Percentiles rank a stretch among this genome's conserved stretches.
These are phyloP conservation scores for Blastocystis sp. DNA, from an alignment of 352 stramenopile genomes.

Conservation along the genomic window DNA sequence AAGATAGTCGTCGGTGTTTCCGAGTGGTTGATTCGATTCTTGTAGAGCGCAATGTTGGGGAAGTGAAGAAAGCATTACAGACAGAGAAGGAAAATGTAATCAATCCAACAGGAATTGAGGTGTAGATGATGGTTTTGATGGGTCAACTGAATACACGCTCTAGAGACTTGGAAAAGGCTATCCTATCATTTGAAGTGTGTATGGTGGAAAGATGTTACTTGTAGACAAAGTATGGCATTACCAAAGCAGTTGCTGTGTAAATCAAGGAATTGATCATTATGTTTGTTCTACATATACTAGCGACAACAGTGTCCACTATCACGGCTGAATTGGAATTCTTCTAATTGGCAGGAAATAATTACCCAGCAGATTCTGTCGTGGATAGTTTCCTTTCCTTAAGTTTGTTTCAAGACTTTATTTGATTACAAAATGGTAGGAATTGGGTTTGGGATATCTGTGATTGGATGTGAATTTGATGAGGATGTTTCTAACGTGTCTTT, in stretches of 20 bases:
- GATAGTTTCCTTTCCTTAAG: neutral
- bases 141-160: constrained; percentile 49
- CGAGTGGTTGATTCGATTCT: constrained; percentile 53
- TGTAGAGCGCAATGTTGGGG: constrained; percentile 51
- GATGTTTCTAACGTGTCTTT: constrained; percentile 13
- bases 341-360: neutral
- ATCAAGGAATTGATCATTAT: neutral
- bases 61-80: constrained; percentile 50
- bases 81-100: constrained; percentile 49
- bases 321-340: neutral
- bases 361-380: neutral
- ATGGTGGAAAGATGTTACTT: neutral
- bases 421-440: constrained; percentile 61
- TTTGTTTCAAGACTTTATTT: constrained; percentile 48
- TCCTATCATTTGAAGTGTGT: constrained; percentile 30
- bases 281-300: neutral
- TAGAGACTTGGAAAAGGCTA: constrained; percentile 38
- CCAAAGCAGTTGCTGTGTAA: neutral
- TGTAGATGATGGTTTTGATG: constrained; percentile 60
- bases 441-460: neutral
- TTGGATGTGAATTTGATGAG: neutral
- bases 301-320: neutral
- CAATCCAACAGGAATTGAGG: neutral
- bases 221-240: constrained; percentile 53
- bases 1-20: constrained; percentile 6